phyloP scores from a whole-genome alignment of 148 eudicot genomes.

The Amaranthus hypochondriacus region DNA sequence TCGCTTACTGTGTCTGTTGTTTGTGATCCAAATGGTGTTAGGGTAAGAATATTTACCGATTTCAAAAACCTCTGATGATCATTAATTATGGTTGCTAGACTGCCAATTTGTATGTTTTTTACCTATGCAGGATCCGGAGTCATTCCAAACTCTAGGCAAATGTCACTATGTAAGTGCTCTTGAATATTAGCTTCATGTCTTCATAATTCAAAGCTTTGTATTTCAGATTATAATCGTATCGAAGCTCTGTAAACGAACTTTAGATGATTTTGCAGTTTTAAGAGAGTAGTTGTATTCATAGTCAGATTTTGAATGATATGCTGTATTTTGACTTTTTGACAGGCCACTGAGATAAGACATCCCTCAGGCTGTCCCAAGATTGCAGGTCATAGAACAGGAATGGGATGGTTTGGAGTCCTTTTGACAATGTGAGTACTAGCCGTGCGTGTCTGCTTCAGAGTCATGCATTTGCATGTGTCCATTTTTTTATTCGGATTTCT shows the following conservation, averaged over 20 bases:
- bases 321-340: constrained; percentile 16
- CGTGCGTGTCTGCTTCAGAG: not conserved
- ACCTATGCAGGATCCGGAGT: constrained; percentile 58
- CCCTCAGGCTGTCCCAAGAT: constrained; percentile 83
- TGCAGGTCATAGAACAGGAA: constrained; percentile 46
- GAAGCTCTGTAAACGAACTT: not conserved
- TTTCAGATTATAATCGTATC: not conserved
- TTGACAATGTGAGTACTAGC: constrained; percentile 50
- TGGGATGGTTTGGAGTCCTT: constrained; percentile 79
- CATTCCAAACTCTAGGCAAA: constrained; percentile 45
- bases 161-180: constrained; percentile 69
- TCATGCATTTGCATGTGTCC: not conserved
- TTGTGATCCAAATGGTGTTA: constrained; percentile 51
- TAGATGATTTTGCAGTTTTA: not conserved
- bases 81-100: constrained; percentile 15
- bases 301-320: not conserved
- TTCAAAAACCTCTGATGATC: constrained; percentile 2
- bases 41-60: constrained; percentile 34
- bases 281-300: not conserved
- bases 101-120: constrained; percentile 13
- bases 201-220: not conserved
- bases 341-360: constrained; percentile 76
- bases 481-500: constrained; percentile 1
- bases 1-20: constrained; percentile 77
- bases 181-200: not conserved